These are phyloP conservation scores for Fraxinus albicans DNA, from an alignment of 305 asterid genomes.

Conservation along the genomic window DNA sequence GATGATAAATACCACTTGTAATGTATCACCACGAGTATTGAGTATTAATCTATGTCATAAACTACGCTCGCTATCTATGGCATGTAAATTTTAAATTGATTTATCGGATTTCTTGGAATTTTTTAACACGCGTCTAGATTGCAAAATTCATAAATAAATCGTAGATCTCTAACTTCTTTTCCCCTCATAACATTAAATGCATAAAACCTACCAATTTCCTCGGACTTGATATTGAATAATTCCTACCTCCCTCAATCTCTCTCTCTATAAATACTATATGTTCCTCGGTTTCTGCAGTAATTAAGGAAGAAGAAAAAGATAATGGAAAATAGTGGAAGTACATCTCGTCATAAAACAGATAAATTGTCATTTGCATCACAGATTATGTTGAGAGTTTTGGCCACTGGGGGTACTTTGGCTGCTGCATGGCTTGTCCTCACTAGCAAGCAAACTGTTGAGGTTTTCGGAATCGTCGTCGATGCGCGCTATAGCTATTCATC, in stretches of 20 bases:
- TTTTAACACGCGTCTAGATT: too few relatives aligned
- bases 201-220: background rate
- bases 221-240: background rate
- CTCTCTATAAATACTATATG: background rate
- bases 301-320: background rate
- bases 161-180: background rate
- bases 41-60: too few relatives aligned
- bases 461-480: conserved; percentile 31
- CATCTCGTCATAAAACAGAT: conserved; percentile 15
- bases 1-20: too few relatives aligned
- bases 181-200: background rate
- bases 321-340: background rate
- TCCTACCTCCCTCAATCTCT: background rate
- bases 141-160: background rate
- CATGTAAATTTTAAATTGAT: too few relatives aligned
- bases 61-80: too few relatives aligned
- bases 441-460: conserved; percentile 31
- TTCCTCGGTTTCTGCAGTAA: background rate
- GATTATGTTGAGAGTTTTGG: conserved; percentile 33
- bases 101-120: too few relatives aligned
- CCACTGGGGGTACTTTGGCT: conserved; percentile 32
- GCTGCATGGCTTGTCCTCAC: conserved; percentile 43
- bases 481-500: conserved; percentile 48
- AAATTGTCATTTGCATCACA: conserved; percentile 31
- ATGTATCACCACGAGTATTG: too few relatives aligned